Evolutionary conservation across 306 rosid genomes (phyloP), one percentile per base, ranked within the genome.

Genomic region (Pachyrhizus erosus): DNA sequence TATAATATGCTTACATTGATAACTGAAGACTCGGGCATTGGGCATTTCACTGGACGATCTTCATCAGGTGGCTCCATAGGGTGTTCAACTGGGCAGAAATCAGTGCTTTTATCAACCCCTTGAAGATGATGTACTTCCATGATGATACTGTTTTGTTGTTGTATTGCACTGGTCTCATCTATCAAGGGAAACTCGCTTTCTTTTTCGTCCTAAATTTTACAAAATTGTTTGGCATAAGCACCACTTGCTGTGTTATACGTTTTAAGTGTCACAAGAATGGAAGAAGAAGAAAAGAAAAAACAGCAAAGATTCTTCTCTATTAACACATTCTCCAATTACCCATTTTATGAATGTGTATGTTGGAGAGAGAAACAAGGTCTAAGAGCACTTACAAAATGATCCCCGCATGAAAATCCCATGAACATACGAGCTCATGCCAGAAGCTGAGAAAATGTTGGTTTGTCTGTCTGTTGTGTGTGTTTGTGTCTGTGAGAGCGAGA

Each of bases 41-140:
- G 99, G 79, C 99, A 96, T 88, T 88, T 89, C 54, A 96, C 97
- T 0, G 99, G 99, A 76, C 85, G 94, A 83, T 96, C 99, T 88
- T 96, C 96, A 84, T 96, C 96, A 0, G 89, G 87, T 43, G 99
- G 99, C 84, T 96, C 97, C 84, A 89, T 42, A 18, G 99, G 99
- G 68, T 96, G 99, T 29, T 96, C 93, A 37, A 93, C 90, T n/a
- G 99, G 98, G 86, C 85, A 88, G 83, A 96, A 93, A 61, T 91
- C 98, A 26, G 86, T 82, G 75, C 87, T 94, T 21, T 86, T 86
- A 76, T 91, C 93, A 49, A 62, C 89, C 20, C 69, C 89, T 4
- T 58, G 77, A 39, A 73, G 74, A 42, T 84, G 86, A 51, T 86
- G 85, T 80, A 78, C 86, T 77, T 84, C 89, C 88, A 87, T 87